A percentile compares a stretch with the other conserved stretches of the same genome.
Conservation (phyloP, 805 yeast genomes). For the Kodamaea restingae region DNA sequence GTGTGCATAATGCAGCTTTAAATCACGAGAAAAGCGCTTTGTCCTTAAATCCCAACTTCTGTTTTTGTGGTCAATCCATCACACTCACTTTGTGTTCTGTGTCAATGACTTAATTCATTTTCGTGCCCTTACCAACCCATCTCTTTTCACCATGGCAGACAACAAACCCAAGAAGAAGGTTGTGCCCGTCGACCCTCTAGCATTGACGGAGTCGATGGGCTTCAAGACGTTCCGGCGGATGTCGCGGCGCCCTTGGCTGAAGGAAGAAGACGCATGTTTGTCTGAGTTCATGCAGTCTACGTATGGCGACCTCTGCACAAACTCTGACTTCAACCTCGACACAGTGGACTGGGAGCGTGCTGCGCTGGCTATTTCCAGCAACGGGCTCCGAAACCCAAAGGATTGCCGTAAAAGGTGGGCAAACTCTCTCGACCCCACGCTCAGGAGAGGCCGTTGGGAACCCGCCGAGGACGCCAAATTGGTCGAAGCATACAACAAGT, state of each 20-base stretch:
- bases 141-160: neutral
- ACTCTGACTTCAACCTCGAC: slow-evolving; percentile 29
- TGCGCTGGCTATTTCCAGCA: slow-evolving; percentile 38
- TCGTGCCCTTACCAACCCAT: neutral
- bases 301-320: slow-evolving; percentile 20
- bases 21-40: too few species aligned
- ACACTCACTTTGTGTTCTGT: too few species aligned
- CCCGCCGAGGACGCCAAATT: slow-evolving; percentile 68
- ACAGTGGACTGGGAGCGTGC: slow-evolving; percentile 60
- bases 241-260: slow-evolving; percentile 67
- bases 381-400: slow-evolving; percentile 58
- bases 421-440: slow-evolving; percentile 75
- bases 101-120: neutral
- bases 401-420: slow-evolving; percentile 89
- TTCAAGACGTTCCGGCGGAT: slow-evolving; percentile 66
- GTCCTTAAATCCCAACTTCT: too few species aligned
- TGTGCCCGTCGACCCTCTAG: slow-evolving; percentile 45
- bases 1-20: too few species aligned
- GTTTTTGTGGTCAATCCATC: too few species aligned
- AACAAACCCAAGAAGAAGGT: slow-evolving; percentile 11
- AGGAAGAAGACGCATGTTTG: slow-evolving; percentile 63
- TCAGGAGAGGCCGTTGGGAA: slow-evolving; percentile 87
- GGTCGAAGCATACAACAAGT: slow-evolving; percentile 55
- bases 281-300: slow-evolving; percentile 38
- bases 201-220: slow-evolving; percentile 68